Evolutionary conservation across 176 grass and related monocot genomes (phyloP).

Genomic region (Puccinellia tenuiflora): DNA sequence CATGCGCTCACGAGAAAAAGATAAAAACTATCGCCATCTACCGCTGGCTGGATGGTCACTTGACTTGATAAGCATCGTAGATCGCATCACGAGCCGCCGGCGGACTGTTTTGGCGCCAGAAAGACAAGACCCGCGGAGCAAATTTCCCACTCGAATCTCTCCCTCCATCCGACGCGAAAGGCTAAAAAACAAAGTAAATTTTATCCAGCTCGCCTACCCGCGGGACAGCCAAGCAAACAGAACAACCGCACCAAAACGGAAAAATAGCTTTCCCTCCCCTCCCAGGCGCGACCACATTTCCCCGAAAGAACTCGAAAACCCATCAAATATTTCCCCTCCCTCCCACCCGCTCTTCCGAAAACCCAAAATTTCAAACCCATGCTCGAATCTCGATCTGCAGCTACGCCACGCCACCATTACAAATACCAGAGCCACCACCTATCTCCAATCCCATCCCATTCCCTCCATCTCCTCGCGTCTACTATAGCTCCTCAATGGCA

Average conservation of each 20-base stretch:
- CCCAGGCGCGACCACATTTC: neutral
- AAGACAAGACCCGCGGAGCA: no score
- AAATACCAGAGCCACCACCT: constrained; percentile 15
- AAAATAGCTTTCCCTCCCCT: neutral
- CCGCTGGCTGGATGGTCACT: no score
- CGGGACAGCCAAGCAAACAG: no score
- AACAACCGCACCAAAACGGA: neutral
- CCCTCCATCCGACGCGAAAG: no score
- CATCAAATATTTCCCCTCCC: neutral
- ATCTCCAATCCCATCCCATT: neutral
- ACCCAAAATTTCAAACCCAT: neutral
- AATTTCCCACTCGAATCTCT: no score
- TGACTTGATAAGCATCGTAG: no score
- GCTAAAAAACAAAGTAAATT: no score
- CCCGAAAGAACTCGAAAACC: neutral
- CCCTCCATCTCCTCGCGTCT: neutral
- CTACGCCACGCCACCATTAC: neutral
- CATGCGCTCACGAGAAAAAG: no score
- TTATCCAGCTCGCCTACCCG: no score
- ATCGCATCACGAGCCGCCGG: no score
- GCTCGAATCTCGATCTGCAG: neutral
- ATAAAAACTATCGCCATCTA: no score
- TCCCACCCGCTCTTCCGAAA: neutral
- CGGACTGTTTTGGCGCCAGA: no score
- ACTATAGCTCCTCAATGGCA: neutral